Percentiles rank a stretch among this genome's conserved stretches.
Conservation (phyloP, 345 rosid genomes). For the Salix koriyanagi region DNA sequence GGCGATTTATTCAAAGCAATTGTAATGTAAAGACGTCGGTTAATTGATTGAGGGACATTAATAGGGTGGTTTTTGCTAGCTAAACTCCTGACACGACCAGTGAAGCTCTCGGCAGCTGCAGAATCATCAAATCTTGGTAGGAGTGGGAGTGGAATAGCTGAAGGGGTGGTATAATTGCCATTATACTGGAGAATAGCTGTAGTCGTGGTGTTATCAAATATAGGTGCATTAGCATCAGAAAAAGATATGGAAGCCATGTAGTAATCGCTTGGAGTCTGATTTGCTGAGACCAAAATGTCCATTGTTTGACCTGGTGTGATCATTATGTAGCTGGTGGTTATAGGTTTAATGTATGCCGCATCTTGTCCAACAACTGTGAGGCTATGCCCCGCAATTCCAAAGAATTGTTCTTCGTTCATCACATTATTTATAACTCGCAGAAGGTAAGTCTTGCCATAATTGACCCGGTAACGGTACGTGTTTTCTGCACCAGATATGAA, state of each 20-base stretch:
- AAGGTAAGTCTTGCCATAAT: constrained; percentile 31
- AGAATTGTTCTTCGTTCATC: constrained; percentile 29
- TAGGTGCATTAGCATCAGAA: constrained; percentile 23
- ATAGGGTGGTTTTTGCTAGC: constrained; percentile 22
- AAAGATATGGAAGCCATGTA: constrained; percentile 74
- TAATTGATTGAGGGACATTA: constrained; percentile 24
- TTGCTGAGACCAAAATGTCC: constrained; percentile 59
- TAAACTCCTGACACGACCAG: constrained; percentile 10
- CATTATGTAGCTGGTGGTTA: constrained; percentile 39
- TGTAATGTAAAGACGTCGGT: constrained; percentile 15
- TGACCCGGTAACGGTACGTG: constrained; percentile 25
- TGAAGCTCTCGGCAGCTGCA: constrained; percentile 18
- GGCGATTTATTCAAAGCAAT: constrained; percentile 18
- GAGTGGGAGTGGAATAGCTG: constrained; percentile 23
- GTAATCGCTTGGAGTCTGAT: constrained; percentile 61
- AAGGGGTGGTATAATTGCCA: constrained; percentile 25
- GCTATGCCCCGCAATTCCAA: constrained; percentile 34
- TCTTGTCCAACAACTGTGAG: constrained; percentile 37
- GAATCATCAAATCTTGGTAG: constrained; percentile 23
- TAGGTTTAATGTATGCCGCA: constrained; percentile 27
- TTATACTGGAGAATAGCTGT: constrained; percentile 70
- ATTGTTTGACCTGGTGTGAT: constrained; percentile 81
- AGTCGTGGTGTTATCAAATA: constrained; percentile 76
- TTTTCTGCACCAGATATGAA: constrained; percentile 14
- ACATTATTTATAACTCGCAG: constrained; percentile 33